These are phyloP conservation scores for Trametes maxima DNA, from an alignment of 768 basidiomycete species.

Conservation along the genomic window DNA sequence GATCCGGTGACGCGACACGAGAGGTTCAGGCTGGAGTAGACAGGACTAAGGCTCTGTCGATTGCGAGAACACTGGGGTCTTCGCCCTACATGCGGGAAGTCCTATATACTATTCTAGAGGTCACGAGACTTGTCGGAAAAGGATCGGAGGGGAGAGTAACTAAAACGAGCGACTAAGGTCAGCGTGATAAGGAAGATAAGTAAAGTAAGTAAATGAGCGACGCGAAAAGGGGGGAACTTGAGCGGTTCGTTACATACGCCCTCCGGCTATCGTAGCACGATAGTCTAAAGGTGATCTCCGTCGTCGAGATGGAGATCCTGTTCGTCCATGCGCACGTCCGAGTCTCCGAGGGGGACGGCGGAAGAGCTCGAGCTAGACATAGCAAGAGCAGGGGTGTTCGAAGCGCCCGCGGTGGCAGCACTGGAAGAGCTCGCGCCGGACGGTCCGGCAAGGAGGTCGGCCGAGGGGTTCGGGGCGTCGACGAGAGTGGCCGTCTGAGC, in stretches of 20 bases:
- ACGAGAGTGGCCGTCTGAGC: not conserved
- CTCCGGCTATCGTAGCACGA: constrained; percentile 12
- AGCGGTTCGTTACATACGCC: constrained; percentile 11
- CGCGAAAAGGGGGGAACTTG: not conserved
- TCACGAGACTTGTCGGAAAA: not conserved
- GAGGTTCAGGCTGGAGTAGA: not conserved
- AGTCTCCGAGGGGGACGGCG: not conserved
- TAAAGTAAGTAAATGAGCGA: not conserved
- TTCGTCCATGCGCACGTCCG: not conserved
- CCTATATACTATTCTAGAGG: not conserved
- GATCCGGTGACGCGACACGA: not conserved
- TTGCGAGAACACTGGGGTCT: too few relatives aligned
- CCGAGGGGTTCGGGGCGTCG: not conserved
- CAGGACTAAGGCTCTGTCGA: not conserved
- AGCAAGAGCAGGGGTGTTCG: not conserved
- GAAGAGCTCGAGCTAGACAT: not conserved
- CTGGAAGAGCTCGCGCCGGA: not conserved
- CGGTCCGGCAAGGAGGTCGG: not conserved
- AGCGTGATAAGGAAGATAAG: not conserved
- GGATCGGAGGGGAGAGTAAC: not conserved
- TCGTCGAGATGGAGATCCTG: not conserved
- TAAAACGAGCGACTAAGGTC: not conserved
- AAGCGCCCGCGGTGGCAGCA: not conserved
- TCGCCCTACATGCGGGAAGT: not conserved
- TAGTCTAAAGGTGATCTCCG: not conserved